Evolutionary conservation across 2,329 filamentous ascomycete genomes (phyloP), one percentile per base, ranked within the genome.

Genomic region (Claviceps spartinae): DNA sequence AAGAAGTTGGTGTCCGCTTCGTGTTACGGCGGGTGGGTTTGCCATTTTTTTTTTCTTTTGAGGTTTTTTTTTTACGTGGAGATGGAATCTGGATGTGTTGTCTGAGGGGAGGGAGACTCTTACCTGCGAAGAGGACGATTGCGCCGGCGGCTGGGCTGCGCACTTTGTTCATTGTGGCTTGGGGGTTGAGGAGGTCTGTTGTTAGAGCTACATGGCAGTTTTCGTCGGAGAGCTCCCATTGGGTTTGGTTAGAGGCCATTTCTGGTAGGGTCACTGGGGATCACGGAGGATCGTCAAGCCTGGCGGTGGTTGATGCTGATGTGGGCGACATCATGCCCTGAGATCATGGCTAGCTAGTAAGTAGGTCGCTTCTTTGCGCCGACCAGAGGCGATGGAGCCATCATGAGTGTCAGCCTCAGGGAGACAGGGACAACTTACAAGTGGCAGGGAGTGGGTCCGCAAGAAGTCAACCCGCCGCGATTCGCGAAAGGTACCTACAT

Each of bases 121-220:
- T 72, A 82, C 85, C 86, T 53, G 83, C 82, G 64, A 90, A 90
- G 37, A 89, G 62, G 9, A 90, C 85, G 48, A 88, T 84, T 13
- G 86, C 86, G 5, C 86, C 86, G 11, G 86, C 85, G 60, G 81
- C 77, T 20, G 84, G 82, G 59, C 79, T 86, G 57, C 85, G 82
- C 22, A 93, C 86, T 47, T 73, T 75, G 58, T 82, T 72, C 66
- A 88, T 83, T 34, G 78, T 70, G 5, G 71, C 60, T 20, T 74
- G 70, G 20, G 76, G 68, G 61, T 82, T 73, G 54, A 93, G 77
- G 43, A 71, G 65, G 38, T 77, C 68, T 55, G 81, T 70, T 3
- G 86, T 89, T 8, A 94, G 73, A 49, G 79, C 80, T 42, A 89
- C 84, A 64, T 82, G 79, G 64, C 83, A 81, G 47, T 65, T 67